These are phyloP conservation scores for Chenopodium album DNA, from an alignment of 148 eudicot species.

Conservation along the genomic window DNA sequence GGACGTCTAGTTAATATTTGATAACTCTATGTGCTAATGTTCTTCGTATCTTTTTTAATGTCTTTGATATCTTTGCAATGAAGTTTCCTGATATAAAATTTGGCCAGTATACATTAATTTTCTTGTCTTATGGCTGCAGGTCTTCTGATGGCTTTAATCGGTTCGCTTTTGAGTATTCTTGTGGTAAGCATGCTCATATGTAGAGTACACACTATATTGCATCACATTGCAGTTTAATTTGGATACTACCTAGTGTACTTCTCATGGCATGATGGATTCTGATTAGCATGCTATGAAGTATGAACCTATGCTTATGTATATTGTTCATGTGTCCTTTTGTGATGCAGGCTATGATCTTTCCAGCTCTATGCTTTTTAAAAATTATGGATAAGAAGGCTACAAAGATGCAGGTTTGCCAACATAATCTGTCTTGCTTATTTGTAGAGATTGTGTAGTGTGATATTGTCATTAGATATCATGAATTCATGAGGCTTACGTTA, in stretches of 20 bases:
- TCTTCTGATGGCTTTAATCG: conserved; percentile 72
- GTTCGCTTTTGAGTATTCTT: conserved; percentile 61
- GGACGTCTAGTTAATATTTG: too few species aligned
- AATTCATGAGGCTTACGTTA: not conserved
- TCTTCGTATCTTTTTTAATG: too few species aligned
- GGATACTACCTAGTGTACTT: not conserved
- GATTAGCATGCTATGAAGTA: not conserved
- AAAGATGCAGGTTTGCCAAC: conserved; percentile 49
- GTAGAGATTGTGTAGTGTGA: not conserved
- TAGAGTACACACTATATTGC: not conserved
- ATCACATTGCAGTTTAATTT: not conserved
- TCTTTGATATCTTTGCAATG: too few species aligned
- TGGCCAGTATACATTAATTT: too few species aligned
- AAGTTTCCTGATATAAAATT: too few species aligned
- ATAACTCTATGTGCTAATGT: too few species aligned
- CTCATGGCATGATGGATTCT: not conserved
- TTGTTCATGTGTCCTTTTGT: not conserved
- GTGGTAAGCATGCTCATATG: conserved; percentile 43
- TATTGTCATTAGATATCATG: not conserved
- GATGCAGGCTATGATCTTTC: conserved; percentile 66
- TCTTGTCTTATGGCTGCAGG: conserved; percentile 42
- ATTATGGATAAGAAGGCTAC: conserved; percentile 64
- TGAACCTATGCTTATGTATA: not conserved
- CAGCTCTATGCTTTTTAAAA: conserved; percentile 64
- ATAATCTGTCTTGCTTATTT: not conserved